Percentiles rank a stretch among this genome's conserved stretches.
These are phyloP conservation scores for Scenedesmus sp. DNA, from an alignment of 163 green algal species.

Conservation along the genomic window DNA sequence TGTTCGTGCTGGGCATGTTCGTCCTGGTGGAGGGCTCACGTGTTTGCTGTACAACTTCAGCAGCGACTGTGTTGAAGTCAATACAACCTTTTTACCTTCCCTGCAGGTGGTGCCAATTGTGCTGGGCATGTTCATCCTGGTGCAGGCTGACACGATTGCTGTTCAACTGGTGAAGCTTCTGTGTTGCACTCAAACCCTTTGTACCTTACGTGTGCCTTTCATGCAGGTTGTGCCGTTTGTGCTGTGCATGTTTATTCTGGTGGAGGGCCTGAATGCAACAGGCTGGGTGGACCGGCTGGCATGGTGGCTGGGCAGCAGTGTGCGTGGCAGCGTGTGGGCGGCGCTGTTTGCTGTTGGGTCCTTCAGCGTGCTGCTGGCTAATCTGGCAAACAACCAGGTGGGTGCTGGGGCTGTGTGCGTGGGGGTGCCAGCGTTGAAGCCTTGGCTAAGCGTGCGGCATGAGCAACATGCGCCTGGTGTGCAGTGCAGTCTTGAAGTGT, in stretches of 20 bases:
- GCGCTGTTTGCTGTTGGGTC: slow-evolving; percentile 60
- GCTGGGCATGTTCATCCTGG: neutral
- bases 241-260: slow-evolving; percentile 68
- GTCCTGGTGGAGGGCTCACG: slow-evolving; percentile 56
- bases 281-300: slow-evolving; percentile 54
- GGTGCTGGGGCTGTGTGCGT: neutral
- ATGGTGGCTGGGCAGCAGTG: neutral
- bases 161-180: too few relatives aligned
- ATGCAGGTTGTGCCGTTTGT: slow-evolving; percentile 64
- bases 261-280: slow-evolving; percentile 60
- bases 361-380: slow-evolving; percentile 55
- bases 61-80: too few relatives aligned
- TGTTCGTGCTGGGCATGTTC: slow-evolving; percentile 70
- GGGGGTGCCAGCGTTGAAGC: neutral
- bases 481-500: neutral
- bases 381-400: slow-evolving; percentile 65
- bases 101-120: slow-evolving; percentile 62
- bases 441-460: neutral
- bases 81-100: too few relatives aligned
- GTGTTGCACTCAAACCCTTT: too few relatives aligned
- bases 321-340: neutral
- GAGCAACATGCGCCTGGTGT: neutral
- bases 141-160: too few relatives aligned
- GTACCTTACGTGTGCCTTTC: too few relatives aligned
- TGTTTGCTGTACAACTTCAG: too few relatives aligned